These are phyloP conservation scores for Kodamaea alishanica DNA, from an alignment of 1,139 yeast species.

Conservation along the genomic window DNA sequence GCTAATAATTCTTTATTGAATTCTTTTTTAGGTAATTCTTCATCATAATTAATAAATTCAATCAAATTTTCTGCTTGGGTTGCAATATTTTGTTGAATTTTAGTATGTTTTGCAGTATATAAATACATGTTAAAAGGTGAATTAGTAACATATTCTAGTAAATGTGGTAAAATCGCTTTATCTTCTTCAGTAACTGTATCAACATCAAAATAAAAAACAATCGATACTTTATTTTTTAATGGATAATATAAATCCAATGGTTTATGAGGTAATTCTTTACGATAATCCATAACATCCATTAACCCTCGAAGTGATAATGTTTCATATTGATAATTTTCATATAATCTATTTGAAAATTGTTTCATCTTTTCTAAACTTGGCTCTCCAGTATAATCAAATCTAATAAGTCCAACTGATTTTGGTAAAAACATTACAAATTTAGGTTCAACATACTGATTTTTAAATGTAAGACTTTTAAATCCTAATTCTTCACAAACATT, in stretches of 20 bases:
- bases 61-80: slow-evolving; percentile 43
- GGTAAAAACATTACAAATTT: slow-evolving; percentile 40
- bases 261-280: slow-evolving; percentile 29
- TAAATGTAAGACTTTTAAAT: slow-evolving; percentile 17
- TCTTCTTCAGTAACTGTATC: slow-evolving; percentile 56
- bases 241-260: slow-evolving; percentile 40
- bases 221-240: slow-evolving; percentile 39
- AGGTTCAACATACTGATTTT: slow-evolving; percentile 17
- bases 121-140: slow-evolving; percentile 54
- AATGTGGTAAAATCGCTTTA: slow-evolving; percentile 52
- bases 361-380: slow-evolving; percentile 28
- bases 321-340: slow-evolving; percentile 37
- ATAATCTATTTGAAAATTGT: slow-evolving; percentile 29
- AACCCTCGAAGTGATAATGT: slow-evolving; percentile 37
- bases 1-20: slow-evolving; percentile 45
- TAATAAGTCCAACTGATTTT: slow-evolving; percentile 29
- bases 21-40: slow-evolving; percentile 22
- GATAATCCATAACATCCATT: slow-evolving; percentile 38
- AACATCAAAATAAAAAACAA: slow-evolving; percentile 55
- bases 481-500: slow-evolving; percentile 52
- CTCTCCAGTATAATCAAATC: slow-evolving; percentile 34
- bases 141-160: slow-evolving; percentile 55
- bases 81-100: slow-evolving; percentile 36
- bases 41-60: slow-evolving; percentile 40
- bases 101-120: slow-evolving; percentile 47